Evolutionary conservation across 2,329 filamentous ascomycete genomes (phyloP), one percentile per base, ranked within the genome.

Genomic region (Thielaviopsis musarum): DNA sequence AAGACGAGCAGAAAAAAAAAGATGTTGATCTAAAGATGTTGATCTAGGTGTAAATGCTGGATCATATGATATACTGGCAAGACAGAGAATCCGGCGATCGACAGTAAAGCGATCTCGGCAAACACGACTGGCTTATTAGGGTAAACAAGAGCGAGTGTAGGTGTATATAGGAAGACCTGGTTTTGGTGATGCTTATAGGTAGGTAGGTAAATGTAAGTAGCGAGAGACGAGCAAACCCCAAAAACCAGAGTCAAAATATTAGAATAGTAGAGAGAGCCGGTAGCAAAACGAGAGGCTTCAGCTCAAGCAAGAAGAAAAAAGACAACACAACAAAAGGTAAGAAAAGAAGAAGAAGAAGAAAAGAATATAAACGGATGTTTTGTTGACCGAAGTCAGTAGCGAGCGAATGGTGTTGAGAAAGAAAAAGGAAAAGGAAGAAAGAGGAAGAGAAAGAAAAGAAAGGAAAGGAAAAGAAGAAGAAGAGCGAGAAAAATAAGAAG

Each of bases 351-450:
- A 49, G 38, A 9, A 34, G 55, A 28, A 30, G 28, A 58, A n/a
- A 45, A 45, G 13, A 45, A 45, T 17, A 45, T n/a, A 45, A 45
- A n/a, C 13, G 15, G 38, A 45, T 17, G n/a, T 38, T 55, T 52
- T 21, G 55, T 34, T 61, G 51, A 51, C 60, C 49, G 34, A 60
- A 26, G 45, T 34, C 28, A 57, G 48, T 54, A 57, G 58, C 58
- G 62, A 62, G n/a, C 53, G 57, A 38, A 45, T 21, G 26, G 51
- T 53, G 49, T 54, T 52, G 61, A 59, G 24, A 10, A 59, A 58
- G 28, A 56, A 52, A 19, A 56, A 52, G 52, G 57, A 41, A 54
- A 26, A 54, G 45, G 48, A 58, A 48, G 58, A 59, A 53, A 62
- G 54, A 60, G 34, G 24, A 55, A 54, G 38, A 21, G 55, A 56